These are phyloP conservation scores for Wickerhamiella domercqiae DNA, from an alignment of 805 yeast genomes.

Conservation along the genomic window DNA sequence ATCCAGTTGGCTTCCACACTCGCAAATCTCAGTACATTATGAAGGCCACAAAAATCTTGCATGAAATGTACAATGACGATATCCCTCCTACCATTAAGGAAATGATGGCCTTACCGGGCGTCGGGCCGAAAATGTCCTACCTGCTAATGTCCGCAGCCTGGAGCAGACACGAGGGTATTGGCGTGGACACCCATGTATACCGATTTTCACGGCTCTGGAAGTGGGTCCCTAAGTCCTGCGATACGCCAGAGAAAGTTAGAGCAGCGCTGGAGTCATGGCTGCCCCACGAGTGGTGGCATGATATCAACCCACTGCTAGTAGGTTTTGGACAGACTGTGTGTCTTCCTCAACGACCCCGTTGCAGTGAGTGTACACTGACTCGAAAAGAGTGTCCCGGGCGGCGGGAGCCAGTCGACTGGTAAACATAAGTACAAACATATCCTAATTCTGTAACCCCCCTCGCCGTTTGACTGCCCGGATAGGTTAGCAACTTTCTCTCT, in stretches of 20 bases:
- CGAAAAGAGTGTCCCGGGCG: neutral
- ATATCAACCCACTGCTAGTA: conserved; percentile 71
- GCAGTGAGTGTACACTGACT: conserved; percentile 1
- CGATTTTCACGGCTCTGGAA: conserved; percentile 65
- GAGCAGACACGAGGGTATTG: conserved; percentile 63
- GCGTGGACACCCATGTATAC: conserved; percentile 86
- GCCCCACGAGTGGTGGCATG: conserved; percentile 61
- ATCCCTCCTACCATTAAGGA: conserved; percentile 59
- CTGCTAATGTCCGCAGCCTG: conserved; percentile 70
- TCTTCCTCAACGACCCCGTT: conserved; percentile 32
- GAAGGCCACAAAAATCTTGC: conserved; percentile 39
- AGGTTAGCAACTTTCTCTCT: too few relatives aligned
- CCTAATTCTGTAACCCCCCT: too few relatives aligned
- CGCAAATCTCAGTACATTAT: conserved; percentile 62
- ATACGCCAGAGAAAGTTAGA: conserved; percentile 67
- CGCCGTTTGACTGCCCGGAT: too few relatives aligned
- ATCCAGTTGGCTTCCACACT: conserved; percentile 73
- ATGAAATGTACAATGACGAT: conserved; percentile 41
- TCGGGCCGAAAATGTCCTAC: conserved; percentile 92
- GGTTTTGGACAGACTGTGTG: conserved; percentile 92
- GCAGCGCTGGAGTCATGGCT: conserved; percentile 56
- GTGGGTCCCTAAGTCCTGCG: conserved; percentile 42
- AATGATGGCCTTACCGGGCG: conserved; percentile 64
- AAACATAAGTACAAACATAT: too few relatives aligned
- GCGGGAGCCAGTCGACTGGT: too few relatives aligned